Conservation (phyloP, 192 early-diverging fungal species). For the Coemansia sp. region DNA sequence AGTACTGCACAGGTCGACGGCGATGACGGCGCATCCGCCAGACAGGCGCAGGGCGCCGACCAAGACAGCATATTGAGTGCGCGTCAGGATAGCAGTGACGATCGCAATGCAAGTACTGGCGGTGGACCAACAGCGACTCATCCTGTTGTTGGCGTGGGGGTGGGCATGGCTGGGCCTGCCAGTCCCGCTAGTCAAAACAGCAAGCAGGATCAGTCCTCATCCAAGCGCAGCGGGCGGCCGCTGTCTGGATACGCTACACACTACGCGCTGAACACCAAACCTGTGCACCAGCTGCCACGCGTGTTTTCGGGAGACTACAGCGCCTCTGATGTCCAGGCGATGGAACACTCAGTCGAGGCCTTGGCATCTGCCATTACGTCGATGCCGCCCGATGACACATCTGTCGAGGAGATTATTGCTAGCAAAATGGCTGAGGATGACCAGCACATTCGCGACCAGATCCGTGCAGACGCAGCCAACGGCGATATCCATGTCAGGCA, state of each 20-base stretch:
- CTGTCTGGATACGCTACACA: slow-evolving; percentile 41
- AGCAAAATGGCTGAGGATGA: slow-evolving; percentile 21
- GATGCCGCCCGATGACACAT: slow-evolving; percentile 31
- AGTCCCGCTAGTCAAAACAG: background rate
- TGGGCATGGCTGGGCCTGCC: background rate
- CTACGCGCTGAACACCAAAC: slow-evolving; percentile 30
- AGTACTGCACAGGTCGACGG: background rate
- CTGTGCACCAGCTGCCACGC: slow-evolving; percentile 43
- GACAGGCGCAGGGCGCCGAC: slow-evolving; percentile 2
- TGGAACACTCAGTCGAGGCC: slow-evolving; percentile 39
- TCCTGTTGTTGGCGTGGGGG: no score
- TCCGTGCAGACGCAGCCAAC: background rate
- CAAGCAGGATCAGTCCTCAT: background rate
- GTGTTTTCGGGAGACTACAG: slow-evolving; percentile 54
- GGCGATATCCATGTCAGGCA: background rate
- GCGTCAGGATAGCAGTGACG: background rate
- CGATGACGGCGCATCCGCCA: background rate
- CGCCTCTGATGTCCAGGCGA: slow-evolving; percentile 29
- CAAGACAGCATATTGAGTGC: slow-evolving; percentile 1
- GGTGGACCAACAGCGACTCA: no score
- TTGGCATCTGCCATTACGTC: slow-evolving; percentile 31
- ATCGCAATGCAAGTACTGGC: background rate
- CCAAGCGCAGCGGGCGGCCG: slow-evolving; percentile 22
- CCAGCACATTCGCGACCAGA: background rate
- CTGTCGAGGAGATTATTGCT: slow-evolving; percentile 48